Percentiles rank a stretch among this genome's conserved stretches.
phyloP scores from a whole-genome alignment of 768 basidiomycete genomes.

The Trametes meyenii region DNA sequence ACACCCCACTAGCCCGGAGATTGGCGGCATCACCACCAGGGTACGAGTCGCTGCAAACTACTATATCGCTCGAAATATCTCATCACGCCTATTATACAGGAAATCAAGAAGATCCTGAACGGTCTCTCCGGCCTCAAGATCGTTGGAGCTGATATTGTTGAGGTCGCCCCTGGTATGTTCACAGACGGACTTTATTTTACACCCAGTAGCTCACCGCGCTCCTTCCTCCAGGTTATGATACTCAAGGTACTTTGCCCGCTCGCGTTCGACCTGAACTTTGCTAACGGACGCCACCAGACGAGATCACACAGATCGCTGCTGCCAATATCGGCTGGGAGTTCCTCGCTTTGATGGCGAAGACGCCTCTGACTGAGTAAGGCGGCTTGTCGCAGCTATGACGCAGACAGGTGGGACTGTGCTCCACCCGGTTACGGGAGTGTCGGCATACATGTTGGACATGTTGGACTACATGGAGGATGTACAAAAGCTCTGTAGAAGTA shows the following conservation, averaged over 20 bases:
- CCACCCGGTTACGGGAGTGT: too few relatives aligned
- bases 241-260: slow-evolving; percentile 20
- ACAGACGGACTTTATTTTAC: background rate
- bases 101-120: slow-evolving; percentile 41
- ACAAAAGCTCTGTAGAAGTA: background rate
- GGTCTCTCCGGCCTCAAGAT: slow-evolving; percentile 40
- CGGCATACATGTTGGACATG: background rate
- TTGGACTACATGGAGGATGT: background rate
- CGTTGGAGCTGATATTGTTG: slow-evolving; percentile 40
- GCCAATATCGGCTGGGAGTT: slow-evolving; percentile 39
- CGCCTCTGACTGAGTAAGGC: slow-evolving; percentile 29
- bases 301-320: slow-evolving; percentile 37
- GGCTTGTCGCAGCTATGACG: too few relatives aligned
- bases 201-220: background rate
- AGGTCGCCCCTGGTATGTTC: slow-evolving; percentile 32
- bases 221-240: slow-evolving; percentile 26
- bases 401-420: too few relatives aligned
- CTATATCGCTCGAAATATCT: background rate
- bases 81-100: slow-evolving; percentile 10
- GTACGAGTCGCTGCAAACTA: slow-evolving; percentile 11
- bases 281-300: slow-evolving; percentile 25
- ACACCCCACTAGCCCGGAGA: slow-evolving; percentile 30
- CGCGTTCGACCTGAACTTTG: background rate
- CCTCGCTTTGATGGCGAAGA: slow-evolving; percentile 37
- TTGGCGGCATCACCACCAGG: slow-evolving; percentile 38